Evolutionary conservation across 768 basidiomycete genomes (phyloP).

Genomic region (Saitozyma podzolica): DNA sequence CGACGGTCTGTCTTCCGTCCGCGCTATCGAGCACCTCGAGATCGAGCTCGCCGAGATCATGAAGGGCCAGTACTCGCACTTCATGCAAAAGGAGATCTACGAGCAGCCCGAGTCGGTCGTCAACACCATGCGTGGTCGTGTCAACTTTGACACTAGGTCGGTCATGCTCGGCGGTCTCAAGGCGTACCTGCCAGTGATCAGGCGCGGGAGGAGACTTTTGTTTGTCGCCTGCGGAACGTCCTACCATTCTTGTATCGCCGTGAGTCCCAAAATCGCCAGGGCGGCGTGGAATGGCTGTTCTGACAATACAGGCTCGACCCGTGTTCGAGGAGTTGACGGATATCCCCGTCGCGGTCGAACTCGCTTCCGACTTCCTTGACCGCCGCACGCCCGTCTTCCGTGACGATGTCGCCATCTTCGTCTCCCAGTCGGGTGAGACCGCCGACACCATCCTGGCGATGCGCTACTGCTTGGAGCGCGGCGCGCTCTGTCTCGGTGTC

Average conservation of each 20-base stretch:
- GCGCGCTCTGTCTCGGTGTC: conserved; percentile 93
- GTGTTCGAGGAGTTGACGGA: conserved; percentile 99
- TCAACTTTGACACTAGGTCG: conserved; percentile 90
- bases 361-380: conserved; percentile 97
- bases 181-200: conserved; percentile 91
- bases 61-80: conserved; percentile 99
- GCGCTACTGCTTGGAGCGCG: conserved; percentile 94
- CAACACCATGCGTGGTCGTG: conserved; percentile 99
- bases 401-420: conserved; percentile 93
- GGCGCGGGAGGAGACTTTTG: conserved; percentile 88
- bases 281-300: background rate
- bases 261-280: conserved; percentile 21
- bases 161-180: conserved; percentile 95
- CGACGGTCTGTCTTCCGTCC: conserved; percentile 71
- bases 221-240: conserved; percentile 98
- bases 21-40: conserved; percentile 96
- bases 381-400: conserved; percentile 99
- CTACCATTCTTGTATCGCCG: conserved; percentile 93
- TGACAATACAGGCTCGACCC: conserved; percentile 65
- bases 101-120: conserved; percentile 97
- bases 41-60: conserved; percentile 99
- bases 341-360: conserved; percentile 94
- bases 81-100: conserved; percentile 99
- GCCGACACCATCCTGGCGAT: conserved; percentile 96
- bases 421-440: conserved; percentile 97